Conservation (phyloP, 1,139 yeast genomes). For the Hemisphaericaspora lyxosophila region DNA sequence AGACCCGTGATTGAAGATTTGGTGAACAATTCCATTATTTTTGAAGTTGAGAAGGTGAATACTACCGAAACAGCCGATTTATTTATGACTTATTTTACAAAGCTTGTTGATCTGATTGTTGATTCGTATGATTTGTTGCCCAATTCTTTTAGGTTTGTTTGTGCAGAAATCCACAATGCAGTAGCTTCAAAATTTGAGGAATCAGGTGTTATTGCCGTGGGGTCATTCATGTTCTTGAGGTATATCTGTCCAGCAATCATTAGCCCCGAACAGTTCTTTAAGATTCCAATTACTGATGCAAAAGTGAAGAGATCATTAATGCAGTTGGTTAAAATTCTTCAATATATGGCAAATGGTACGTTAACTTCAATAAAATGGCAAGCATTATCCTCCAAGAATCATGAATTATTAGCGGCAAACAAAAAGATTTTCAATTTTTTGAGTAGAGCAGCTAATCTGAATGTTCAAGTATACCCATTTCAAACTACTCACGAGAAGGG, state of each 20-base stretch:
- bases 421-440: conserved; percentile 50
- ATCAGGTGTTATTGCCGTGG: conserved; percentile 71
- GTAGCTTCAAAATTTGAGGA: conserved; percentile 69
- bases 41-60: conserved; percentile 66
- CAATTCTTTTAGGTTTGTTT: conserved; percentile 67
- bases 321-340: conserved; percentile 81
- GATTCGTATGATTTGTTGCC: conserved; percentile 63
- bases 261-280: conserved; percentile 70
- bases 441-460: conserved; percentile 20
- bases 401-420: conserved; percentile 46
- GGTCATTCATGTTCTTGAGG: conserved; percentile 82
- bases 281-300: conserved; percentile 45
- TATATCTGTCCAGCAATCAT: conserved; percentile 91
- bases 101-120: conserved; percentile 62
- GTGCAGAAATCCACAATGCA: conserved; percentile 66
- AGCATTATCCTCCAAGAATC: conserved; percentile 40
- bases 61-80: conserved; percentile 36
- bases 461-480: conserved; percentile 30
- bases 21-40: conserved; percentile 47
- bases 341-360: conserved; percentile 83
- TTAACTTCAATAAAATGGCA: conserved; percentile 61
- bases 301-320: conserved; percentile 72
- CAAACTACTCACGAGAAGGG: conserved; percentile 25
- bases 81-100: conserved; percentile 58
- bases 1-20: conserved; percentile 58